Evolutionary conservation across 2,329 filamentous ascomycete species (phyloP).

Genomic region (Madurella mycetomatis): DNA sequence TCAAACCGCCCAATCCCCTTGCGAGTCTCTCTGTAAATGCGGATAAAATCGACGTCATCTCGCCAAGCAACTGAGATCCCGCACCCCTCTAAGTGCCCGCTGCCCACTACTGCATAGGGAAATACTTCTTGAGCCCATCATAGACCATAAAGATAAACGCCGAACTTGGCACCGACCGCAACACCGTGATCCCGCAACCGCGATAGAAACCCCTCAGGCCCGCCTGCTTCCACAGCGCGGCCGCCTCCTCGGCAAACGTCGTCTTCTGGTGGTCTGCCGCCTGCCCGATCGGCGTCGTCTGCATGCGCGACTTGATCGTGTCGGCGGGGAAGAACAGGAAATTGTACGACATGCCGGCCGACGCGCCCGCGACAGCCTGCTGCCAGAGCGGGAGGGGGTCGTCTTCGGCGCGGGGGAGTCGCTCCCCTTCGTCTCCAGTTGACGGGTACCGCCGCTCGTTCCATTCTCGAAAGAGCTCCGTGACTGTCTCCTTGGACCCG

Average conservation of each 20-base stretch:
- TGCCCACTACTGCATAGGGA: constrained; percentile 44
- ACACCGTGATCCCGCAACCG: constrained; percentile 89
- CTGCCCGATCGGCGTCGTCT: constrained; percentile 70
- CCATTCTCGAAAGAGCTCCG: constrained; percentile 61
- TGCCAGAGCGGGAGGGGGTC: constrained; percentile 69
- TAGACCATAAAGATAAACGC: constrained; percentile 97
- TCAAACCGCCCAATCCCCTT: not conserved
- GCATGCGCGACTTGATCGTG: constrained; percentile 95
- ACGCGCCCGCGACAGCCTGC: constrained; percentile 80
- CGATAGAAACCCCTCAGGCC: constrained; percentile 84
- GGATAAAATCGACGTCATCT: not conserved
- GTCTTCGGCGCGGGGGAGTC: not conserved
- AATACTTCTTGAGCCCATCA: constrained; percentile 71
- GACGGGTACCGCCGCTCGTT: constrained; percentile 41
- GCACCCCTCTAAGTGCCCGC: not conserved
- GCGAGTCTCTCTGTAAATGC: not conserved
- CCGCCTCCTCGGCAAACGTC: constrained; percentile 69
- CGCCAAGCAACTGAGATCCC: too few relatives aligned
- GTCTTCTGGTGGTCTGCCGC: constrained; percentile 52
- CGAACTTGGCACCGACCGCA: constrained; percentile 86
- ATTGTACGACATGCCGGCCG: constrained; percentile 90
- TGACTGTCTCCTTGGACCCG: constrained; percentile 78
- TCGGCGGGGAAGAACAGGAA: constrained; percentile 97
- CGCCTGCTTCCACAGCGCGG: constrained; percentile 72
- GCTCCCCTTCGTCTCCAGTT: constrained; percentile 38